Base-by-base conservation (phyloP, 164 flowering plant genomes). In the Vitis rupestris region DNA sequence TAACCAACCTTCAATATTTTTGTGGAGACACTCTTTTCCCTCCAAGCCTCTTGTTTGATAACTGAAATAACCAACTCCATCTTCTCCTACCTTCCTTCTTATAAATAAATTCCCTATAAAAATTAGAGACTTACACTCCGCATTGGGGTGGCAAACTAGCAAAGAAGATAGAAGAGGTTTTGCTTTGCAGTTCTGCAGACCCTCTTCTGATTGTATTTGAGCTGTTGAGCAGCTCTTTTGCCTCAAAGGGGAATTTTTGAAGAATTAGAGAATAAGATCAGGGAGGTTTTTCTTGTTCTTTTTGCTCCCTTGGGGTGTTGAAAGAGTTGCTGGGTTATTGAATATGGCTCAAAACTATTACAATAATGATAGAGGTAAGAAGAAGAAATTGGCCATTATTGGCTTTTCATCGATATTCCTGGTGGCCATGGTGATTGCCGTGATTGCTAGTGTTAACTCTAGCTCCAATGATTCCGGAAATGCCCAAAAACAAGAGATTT, bases 371-470 rank as follows among this genome's bases (percentile, higher is more conserved):
- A 10, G 10, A 55, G 30, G 55, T 7, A 50, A 19, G 50, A 78
- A 63, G 79, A 84, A 73, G 77, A 77, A 76, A 62, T 16, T 79
- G 9, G 76, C 65, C 16, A 50, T 82, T 1, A 76, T 82, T 3
- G 65, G 67, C 15, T 59, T 85, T 27, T 79, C 83, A 10, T 73
- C 85, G 3, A 19, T 80, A 29, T 37, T 88, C 31, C 69, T 86
- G 54, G 80, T 88, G 16, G 85, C 81, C 3, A 74, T 83, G 81
- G 85, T 83, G 66, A 79, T 81, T 1, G 85, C 81, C 0, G 81
- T 80, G 27, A 77, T 80, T 0, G 67, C 83, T 10, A 75, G 77
- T 2, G 63, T 71, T 50, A 56, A 15, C 60, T 27, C 49, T 13
- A 29, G 57, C 52, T 13, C 6, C 6, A 64, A 15, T 5, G 67